Evolutionary conservation across 23 red algal genomes (phyloP).

Genomic region (Porphyridium purpureum): DNA sequence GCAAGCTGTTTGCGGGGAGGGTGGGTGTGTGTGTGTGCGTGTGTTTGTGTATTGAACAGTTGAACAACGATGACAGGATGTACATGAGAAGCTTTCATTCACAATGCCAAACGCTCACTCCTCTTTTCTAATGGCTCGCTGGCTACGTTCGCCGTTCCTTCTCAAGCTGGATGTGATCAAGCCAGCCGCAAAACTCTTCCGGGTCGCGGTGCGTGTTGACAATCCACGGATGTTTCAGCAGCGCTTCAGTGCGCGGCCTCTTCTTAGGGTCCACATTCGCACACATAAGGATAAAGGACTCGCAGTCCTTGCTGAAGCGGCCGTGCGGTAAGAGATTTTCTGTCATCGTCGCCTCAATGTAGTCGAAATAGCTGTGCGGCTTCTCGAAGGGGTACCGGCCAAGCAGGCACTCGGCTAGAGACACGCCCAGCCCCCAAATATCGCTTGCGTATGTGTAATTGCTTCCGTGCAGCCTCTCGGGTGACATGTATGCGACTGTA

Average conservation of each 20-base stretch:
- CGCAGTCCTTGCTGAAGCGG: constrained; percentile 10
- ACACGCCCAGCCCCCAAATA: constrained; percentile 59
- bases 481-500: constrained; percentile 68
- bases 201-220: no score
- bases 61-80: no score
- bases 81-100: no score
- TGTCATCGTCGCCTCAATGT: constrained; percentile 33
- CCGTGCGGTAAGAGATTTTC: constrained; percentile 8
- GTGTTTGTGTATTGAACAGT: no score
- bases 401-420: constrained; percentile 44
- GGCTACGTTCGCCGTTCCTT: no score
- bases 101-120: no score
- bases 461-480: constrained; percentile 38
- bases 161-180: no score
- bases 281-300: constrained; percentile 26
- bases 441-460: constrained; percentile 62
- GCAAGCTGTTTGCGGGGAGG: no score
- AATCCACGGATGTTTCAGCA: constrained; percentile 62
- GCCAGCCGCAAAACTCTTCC: no score
- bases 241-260: constrained; percentile 19
- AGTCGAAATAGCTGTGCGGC: constrained; percentile 52
- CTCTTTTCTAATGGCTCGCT: no score
- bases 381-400: constrained; percentile 51
- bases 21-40: no score
- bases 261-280: constrained; percentile 28